phyloP scores from a whole-genome alignment of 495 filamentous ascomycete genomes.

The Penicillium samsonianum region DNA sequence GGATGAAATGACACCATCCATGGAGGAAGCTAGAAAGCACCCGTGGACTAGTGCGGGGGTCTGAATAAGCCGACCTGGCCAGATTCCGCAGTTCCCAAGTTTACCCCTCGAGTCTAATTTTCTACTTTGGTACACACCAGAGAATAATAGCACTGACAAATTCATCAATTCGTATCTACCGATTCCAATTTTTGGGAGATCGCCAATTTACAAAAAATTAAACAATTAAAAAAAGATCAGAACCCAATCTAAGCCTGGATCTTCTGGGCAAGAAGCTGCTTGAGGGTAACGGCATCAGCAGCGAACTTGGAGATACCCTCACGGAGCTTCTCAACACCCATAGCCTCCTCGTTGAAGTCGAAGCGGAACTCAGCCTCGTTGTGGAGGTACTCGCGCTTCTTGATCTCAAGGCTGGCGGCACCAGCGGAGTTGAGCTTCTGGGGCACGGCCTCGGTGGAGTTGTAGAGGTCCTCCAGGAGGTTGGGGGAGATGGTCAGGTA shows the following conservation, averaged over 20 bases:
- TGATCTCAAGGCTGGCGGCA: conserved; percentile 69
- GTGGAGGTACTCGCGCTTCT: conserved; percentile 88
- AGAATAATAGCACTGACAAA: conserved; percentile 5
- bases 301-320: conserved; percentile 99
- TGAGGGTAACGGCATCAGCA: conserved; percentile 90
- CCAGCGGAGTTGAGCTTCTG: conserved; percentile 82
- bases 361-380: conserved; percentile 93
- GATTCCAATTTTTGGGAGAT: conserved; percentile 32
- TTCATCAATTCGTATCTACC: conserved; percentile 48
- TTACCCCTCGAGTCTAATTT: conserved; percentile 7
- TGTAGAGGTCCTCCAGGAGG: conserved; percentile 90
- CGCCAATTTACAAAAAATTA: conserved; percentile 35
- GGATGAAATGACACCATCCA: not conserved
- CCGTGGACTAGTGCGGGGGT: conserved; percentile 22
- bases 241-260: conserved; percentile 54
- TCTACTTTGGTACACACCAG: conserved; percentile 3
- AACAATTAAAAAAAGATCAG: conserved; percentile 25
- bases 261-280: conserved; percentile 87
- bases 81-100: conserved; percentile 17
- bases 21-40: not conserved
- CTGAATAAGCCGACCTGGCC: conserved; percentile 33
- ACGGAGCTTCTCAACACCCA: conserved; percentile 98
- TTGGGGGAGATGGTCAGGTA: conserved; percentile 98
- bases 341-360: conserved; percentile 98
- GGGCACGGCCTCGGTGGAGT: conserved; percentile 74